Conservation (phyloP, 2,329 filamentous ascomycete species). For the Rutstroemia sp. region DNA sequence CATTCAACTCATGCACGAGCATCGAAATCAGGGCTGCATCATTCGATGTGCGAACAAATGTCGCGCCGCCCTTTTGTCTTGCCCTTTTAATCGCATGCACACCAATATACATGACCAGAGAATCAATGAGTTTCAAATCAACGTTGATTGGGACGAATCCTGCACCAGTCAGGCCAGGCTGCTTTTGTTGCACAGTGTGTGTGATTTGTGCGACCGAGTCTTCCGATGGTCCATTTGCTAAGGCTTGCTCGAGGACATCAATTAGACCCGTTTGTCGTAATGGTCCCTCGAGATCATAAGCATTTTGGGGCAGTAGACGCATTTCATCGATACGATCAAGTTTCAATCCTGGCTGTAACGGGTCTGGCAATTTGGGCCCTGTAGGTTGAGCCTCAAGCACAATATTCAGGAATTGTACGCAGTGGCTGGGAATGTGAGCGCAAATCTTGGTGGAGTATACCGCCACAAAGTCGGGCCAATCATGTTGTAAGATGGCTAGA, state of each 20-base stretch:
- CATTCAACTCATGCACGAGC: slow-evolving; percentile 65
- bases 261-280: slow-evolving; percentile 49
- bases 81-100: slow-evolving; percentile 59
- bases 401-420: slow-evolving; percentile 81
- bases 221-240: slow-evolving; percentile 56
- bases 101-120: slow-evolving; percentile 76
- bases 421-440: slow-evolving; percentile 73
- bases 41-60: slow-evolving; percentile 57
- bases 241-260: slow-evolving; percentile 51
- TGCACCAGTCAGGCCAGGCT: slow-evolving; percentile 52
- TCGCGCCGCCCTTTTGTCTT: slow-evolving; percentile 49
- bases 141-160: slow-evolving; percentile 61
- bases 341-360: slow-evolving; percentile 65
- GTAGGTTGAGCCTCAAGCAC: slow-evolving; percentile 75
- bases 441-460: slow-evolving; percentile 80
- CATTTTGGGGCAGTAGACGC: slow-evolving; percentile 56
- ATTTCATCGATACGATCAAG: slow-evolving; percentile 71
- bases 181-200: slow-evolving; percentile 58
- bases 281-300: slow-evolving; percentile 47
- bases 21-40: slow-evolving; percentile 69
- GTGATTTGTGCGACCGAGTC: slow-evolving; percentile 71
- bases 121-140: slow-evolving; percentile 67
- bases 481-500: slow-evolving; percentile 79
- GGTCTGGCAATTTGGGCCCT: slow-evolving; percentile 65
- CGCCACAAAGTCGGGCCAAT: slow-evolving; percentile 88